Evolutionary conservation across 2,329 filamentous ascomycete species (phyloP), one percentile per base, ranked within the genome.

Genomic region (Alternaria hordeiaustralica): DNA sequence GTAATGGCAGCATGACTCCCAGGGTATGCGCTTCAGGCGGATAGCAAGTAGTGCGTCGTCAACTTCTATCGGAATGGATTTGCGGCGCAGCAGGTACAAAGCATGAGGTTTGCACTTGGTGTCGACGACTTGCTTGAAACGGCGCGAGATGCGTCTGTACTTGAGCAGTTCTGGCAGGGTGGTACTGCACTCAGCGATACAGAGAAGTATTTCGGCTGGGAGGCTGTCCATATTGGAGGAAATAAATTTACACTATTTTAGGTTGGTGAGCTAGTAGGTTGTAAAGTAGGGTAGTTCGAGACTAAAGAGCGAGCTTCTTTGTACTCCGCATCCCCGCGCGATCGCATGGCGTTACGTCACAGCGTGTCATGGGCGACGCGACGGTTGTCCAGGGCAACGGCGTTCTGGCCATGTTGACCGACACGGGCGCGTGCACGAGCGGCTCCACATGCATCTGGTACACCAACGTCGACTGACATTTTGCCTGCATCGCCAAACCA

Each of bases 301-400:
- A 41, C 36, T 41, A 41, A 41, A 41, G 36, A 1, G n/a, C 28
- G 46, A 50, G 23, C 26, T 30, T 50, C 15, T 26, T 50, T 50
- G 46, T 25, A 30, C 46, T 50, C 26, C 26, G 26, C 47, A 50
- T 30, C 49, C 49, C 49, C 28, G 12, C 49, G 20, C 26, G 18
- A 21, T 59, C 57, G 54, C 57, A 18, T 60, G 57, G 30, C 5
- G 21, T 33, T 41, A n/a, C 47, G 60, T 54, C 47, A 47, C 58
- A 13, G 49, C 55, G 60, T 36, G 11, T 43, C 30, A 18, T 28
- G 33, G 15, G 46, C 28, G 33, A 21, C 50, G 57, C 58, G 55
- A 59, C 25, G 47, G 67, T 69, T 68, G 67, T 66, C 57, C 21
- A 36, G 58, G 60, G 65, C 65, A 69, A 69, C 65, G 45, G 54